Evolutionary conservation across 1,139 yeast genomes (phyloP).

Genomic region (Meyerozyma sp.): DNA sequence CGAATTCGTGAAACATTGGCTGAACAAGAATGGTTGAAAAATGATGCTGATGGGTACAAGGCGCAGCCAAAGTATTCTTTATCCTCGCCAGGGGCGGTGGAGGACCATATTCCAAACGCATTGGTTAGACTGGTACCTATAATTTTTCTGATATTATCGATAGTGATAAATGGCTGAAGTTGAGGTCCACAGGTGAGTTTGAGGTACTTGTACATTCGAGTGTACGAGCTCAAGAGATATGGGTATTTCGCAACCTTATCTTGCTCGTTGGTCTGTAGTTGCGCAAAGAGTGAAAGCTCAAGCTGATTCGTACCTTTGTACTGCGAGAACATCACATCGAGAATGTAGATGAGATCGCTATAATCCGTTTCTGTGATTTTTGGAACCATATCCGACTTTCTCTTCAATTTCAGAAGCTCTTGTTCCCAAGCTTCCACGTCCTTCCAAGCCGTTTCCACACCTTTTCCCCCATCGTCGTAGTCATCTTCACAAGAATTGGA

Average conservation of each 20-base stretch:
- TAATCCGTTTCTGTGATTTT: constrained; percentile 32
- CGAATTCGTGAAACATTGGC: constrained; percentile 37
- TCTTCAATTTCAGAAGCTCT: constrained; percentile 30
- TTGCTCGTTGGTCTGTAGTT: constrained; percentile 52
- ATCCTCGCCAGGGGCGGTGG: constrained; percentile 32
- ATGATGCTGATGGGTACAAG: constrained; percentile 65
- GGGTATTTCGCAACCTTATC: constrained; percentile 48
- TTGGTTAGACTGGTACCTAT: constrained; percentile 67
- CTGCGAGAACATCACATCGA: constrained; percentile 25
- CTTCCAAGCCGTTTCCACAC: constrained; percentile 12
- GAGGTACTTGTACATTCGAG: constrained; percentile 47
- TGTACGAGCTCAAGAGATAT: constrained; percentile 44
- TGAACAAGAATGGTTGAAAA: constrained; percentile 62
- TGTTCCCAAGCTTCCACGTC: constrained; percentile 21
- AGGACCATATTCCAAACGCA: constrained; percentile 72
- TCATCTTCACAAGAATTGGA: constrained; percentile 15
- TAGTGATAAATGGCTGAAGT: constrained; percentile 34
- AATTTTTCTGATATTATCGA: constrained; percentile 38
- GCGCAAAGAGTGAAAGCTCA: constrained; percentile 31
- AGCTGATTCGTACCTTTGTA: constrained; percentile 11
- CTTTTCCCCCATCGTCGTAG: constrained; percentile 21
- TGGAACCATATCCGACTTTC: constrained; percentile 23
- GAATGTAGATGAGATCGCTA: constrained; percentile 31
- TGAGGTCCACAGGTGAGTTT: constrained; percentile 33
- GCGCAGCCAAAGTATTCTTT: constrained; percentile 64